Evolutionary conservation across 225 moss, liverwort and hornwort genomes (phyloP).

Genomic region (Lunularia cruciata): DNA sequence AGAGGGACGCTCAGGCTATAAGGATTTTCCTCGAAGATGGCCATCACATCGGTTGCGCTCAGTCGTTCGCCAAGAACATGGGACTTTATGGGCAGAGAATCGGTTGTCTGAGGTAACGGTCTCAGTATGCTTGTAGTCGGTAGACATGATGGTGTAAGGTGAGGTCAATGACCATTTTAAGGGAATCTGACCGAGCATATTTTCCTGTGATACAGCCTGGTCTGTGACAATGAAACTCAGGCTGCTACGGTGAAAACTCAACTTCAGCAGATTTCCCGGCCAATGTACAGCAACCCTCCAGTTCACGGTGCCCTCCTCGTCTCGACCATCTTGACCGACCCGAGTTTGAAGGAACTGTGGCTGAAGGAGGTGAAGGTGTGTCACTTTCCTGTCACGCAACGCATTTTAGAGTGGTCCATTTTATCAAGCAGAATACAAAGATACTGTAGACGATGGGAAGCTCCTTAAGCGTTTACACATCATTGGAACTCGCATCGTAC

Average conservation of each 20-base stretch:
- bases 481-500: too few species aligned
- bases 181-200: constrained; percentile 5
- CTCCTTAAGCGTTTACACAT: too few species aligned
- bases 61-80: constrained; percentile 69
- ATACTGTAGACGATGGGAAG: too few species aligned
- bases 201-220: constrained; percentile 40
- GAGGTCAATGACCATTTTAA: not conserved
- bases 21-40: constrained; percentile 62
- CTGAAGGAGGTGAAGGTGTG: constrained; percentile 58
- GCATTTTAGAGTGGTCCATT: too few species aligned
- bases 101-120: constrained; percentile 56
- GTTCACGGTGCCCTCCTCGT: constrained; percentile 57
- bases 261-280: constrained; percentile 60
- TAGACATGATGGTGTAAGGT: not conserved
- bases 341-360: constrained; percentile 54
- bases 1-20: constrained; percentile 60
- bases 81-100: constrained; percentile 64
- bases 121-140: not conserved
- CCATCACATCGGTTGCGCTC: constrained; percentile 61
- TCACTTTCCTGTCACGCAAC: not conserved
- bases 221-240: constrained; percentile 50
- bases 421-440: too few species aligned
- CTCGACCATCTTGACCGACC: constrained; percentile 51
- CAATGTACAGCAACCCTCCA: constrained; percentile 65
- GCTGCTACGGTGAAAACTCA: constrained; percentile 61